These are phyloP conservation scores for Inga oerstediana DNA, from an alignment of 306 rosid genomes.

Conservation along the genomic window DNA sequence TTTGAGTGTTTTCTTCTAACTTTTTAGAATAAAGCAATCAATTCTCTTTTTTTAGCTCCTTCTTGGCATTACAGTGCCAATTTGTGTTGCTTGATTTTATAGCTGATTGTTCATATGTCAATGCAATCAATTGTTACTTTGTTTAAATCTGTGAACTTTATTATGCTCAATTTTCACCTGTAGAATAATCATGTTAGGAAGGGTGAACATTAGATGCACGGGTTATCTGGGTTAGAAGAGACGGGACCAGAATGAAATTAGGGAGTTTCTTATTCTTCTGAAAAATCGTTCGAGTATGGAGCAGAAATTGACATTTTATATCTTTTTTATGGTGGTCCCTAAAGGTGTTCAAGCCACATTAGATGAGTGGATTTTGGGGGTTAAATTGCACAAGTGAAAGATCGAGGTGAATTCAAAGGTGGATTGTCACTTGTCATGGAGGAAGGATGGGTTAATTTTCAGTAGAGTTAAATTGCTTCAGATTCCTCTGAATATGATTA, in stretches of 20 bases:
- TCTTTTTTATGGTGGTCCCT: neutral
- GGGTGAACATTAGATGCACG: constrained; percentile 2
- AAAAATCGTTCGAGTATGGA: neutral
- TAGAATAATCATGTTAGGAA: neutral
- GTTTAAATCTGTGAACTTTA: neutral
- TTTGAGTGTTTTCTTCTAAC: neutral
- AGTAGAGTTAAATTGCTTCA: neutral
- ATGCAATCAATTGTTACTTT: neutral
- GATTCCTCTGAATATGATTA: neutral
- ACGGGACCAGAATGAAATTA: neutral
- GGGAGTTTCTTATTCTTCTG: neutral
- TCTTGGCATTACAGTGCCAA: neutral
- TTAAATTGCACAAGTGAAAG: neutral
- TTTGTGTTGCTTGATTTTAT: neutral
- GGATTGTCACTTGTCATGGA: constrained; percentile 1
- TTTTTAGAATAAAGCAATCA: neutral
- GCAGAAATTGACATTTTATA: neutral
- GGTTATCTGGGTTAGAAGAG: constrained; percentile 6
- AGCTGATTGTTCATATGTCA: neutral
- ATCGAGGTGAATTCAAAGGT: neutral
- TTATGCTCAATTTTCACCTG: neutral
- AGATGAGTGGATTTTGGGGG: constrained; percentile 12
- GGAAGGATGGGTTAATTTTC: neutral
- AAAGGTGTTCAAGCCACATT: neutral
- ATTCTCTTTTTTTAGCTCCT: neutral